Percentiles rank a stretch among this genome's conserved stretches.
Conservation (phyloP, 345 rosid species). For the Laguncularia racemosa region DNA sequence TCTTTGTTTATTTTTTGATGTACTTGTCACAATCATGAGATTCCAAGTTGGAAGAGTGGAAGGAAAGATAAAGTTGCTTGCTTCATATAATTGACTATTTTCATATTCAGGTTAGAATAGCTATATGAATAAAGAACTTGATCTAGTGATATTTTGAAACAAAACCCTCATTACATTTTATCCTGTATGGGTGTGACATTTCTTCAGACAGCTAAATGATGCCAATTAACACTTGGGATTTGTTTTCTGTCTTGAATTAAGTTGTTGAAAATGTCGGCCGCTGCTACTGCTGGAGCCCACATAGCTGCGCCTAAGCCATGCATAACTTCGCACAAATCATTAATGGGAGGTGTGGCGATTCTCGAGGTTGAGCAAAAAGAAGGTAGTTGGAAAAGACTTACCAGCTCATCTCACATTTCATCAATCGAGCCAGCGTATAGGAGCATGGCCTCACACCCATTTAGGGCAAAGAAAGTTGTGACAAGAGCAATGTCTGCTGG, state of each 20-base stretch:
- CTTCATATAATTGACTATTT: no score
- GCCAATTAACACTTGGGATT: neutral
- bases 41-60: no score
- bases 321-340: conserved; percentile 11
- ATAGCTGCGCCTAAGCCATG: conserved; percentile 30
- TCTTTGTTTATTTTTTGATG: no score
- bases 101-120: no score
- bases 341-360: conserved; percentile 7
- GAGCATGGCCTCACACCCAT: conserved; percentile 14
- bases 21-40: no score
- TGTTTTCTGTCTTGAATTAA: conserved; percentile 2
- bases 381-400: conserved; percentile 28
- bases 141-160: no score
- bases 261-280: conserved; percentile 27
- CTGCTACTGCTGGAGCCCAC: conserved; percentile 22
- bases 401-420: conserved; percentile 29
- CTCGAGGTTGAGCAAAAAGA: conserved; percentile 10
- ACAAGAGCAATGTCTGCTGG: conserved; percentile 21
- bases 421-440: conserved; percentile 15
- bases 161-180: neutral
- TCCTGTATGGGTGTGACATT: conserved; percentile 1
- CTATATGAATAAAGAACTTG: no score
- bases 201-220: conserved; percentile 1
- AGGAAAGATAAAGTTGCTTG: no score
- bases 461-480: conserved; percentile 14